Conservation (phyloP, 2,329 filamentous ascomycete genomes). For the Calonectria montana region DNA sequence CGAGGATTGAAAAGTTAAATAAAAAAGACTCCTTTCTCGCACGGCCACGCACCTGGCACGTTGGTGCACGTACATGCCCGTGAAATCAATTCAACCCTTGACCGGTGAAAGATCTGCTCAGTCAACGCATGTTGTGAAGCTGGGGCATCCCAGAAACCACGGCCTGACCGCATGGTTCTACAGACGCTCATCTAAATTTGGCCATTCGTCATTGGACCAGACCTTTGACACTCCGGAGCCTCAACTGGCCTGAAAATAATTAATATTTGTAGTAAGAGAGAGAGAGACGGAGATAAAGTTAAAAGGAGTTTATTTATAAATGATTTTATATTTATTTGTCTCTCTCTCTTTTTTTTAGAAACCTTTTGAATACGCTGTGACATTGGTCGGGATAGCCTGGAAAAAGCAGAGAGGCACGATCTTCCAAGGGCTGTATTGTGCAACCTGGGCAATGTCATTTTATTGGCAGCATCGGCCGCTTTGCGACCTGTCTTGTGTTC, state of each 20-base stretch:
- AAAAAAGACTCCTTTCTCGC: background rate
- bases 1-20: background rate
- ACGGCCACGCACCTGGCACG: background rate
- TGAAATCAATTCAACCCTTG: background rate
- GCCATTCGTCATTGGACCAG: background rate
- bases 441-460: slow-evolving; percentile 1
- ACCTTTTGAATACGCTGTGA: too few relatives aligned
- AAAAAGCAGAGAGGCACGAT: too few relatives aligned
- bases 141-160: slow-evolving; percentile 12
- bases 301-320: too few relatives aligned
- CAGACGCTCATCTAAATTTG: background rate
- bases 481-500: background rate
- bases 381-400: too few relatives aligned
- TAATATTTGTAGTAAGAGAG: too few relatives aligned
- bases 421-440: too few relatives aligned
- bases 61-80: background rate
- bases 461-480: background rate
- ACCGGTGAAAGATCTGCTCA: slow-evolving; percentile 4
- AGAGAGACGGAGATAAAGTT: too few relatives aligned
- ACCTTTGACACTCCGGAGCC: too few relatives aligned
- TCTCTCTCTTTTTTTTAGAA: too few relatives aligned
- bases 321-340: too few relatives aligned
- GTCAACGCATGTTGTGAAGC: background rate
- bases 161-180: background rate
- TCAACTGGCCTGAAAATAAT: too few relatives aligned